Evolutionary conservation across 495 filamentous ascomycete genomes (phyloP).

Genomic region (Thermothielavioides terrestris): DNA sequence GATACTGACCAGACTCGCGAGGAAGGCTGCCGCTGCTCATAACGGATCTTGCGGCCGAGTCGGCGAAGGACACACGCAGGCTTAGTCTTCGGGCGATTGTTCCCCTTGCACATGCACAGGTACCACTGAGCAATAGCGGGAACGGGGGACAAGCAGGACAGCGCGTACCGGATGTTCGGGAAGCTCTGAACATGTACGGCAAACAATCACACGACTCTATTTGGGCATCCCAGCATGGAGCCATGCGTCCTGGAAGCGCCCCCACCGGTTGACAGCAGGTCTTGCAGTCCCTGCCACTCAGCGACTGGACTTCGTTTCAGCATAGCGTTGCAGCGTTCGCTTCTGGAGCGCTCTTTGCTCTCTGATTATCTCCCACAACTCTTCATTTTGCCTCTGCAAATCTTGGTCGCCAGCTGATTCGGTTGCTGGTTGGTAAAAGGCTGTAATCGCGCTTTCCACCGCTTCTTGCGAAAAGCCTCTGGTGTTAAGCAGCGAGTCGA

Average conservation of each 20-base stretch:
- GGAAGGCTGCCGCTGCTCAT: too few relatives aligned
- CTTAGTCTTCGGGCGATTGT: too few relatives aligned
- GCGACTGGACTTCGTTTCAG: conserved; percentile 26
- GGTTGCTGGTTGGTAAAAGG: conserved; percentile 23
- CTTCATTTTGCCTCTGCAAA: conserved; percentile 41
- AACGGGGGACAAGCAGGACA: too few relatives aligned
- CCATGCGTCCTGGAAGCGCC: not conserved
- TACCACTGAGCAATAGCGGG: too few relatives aligned
- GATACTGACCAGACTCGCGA: too few relatives aligned
- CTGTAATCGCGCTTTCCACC: conserved; percentile 20
- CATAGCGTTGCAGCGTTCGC: conserved; percentile 38
- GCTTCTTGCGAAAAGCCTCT: conserved; percentile 28
- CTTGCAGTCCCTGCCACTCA: conserved; percentile 8
- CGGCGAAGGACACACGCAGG: too few relatives aligned
- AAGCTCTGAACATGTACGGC: too few relatives aligned
- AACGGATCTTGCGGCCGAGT: too few relatives aligned
- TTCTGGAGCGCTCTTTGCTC: conserved; percentile 42
- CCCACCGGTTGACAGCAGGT: not conserved
- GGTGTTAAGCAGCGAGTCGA: conserved; percentile 31
- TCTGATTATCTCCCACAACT: conserved; percentile 44
- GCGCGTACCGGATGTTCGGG: too few relatives aligned
- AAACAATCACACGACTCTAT: too few relatives aligned
- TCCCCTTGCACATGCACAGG: too few relatives aligned
- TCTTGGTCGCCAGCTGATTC: conserved; percentile 27
- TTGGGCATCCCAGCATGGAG: not conserved